phyloP scores from a whole-genome alignment of 805 yeast species.

The Scheffersomyces ergatensis region DNA sequence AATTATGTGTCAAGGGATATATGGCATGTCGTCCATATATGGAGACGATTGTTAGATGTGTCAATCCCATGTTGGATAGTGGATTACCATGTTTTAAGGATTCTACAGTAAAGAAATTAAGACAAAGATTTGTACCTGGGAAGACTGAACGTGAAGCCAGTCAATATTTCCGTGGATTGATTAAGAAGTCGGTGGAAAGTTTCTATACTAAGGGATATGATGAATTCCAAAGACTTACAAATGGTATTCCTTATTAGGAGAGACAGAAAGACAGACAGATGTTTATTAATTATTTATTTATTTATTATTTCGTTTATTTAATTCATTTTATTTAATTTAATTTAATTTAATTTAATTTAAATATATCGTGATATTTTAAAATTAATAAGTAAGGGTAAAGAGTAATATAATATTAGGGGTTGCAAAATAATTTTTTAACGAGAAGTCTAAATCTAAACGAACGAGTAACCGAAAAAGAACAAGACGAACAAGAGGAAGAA shows the following conservation, averaged over 20 bases:
- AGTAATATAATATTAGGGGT: too few species aligned
- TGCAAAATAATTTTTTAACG: too few species aligned
- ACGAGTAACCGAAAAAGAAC: too few species aligned
- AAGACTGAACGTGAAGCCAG: slow-evolving; percentile 88
- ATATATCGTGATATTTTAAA: too few species aligned
- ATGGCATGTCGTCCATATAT: slow-evolving; percentile 84
- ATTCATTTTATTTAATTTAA: too few species aligned
- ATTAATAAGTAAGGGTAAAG: too few species aligned
- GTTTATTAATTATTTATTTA: too few species aligned
- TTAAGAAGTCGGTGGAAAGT: slow-evolving; percentile 81
- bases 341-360: too few species aligned
- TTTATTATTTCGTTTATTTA: background rate
- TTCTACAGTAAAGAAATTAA: slow-evolving; percentile 74
- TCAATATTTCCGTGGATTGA: slow-evolving; percentile 66
- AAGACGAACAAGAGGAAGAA: too few species aligned
- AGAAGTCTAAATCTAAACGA: too few species aligned
- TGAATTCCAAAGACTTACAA: slow-evolving; percentile 93
- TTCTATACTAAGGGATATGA: slow-evolving; percentile 92
- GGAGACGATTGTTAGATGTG: slow-evolving; percentile 81
- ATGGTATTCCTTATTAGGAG: slow-evolving; percentile 87
- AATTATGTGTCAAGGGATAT: slow-evolving; percentile 88
- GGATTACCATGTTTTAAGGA: slow-evolving; percentile 97
- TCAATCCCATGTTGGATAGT: slow-evolving; percentile 88
- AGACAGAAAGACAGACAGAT: too few species aligned
- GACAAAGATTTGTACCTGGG: slow-evolving; percentile 74